These are phyloP conservation scores for Teunomyces aglyptinius DNA, from an alignment of 805 yeast species.

Conservation along the genomic window DNA sequence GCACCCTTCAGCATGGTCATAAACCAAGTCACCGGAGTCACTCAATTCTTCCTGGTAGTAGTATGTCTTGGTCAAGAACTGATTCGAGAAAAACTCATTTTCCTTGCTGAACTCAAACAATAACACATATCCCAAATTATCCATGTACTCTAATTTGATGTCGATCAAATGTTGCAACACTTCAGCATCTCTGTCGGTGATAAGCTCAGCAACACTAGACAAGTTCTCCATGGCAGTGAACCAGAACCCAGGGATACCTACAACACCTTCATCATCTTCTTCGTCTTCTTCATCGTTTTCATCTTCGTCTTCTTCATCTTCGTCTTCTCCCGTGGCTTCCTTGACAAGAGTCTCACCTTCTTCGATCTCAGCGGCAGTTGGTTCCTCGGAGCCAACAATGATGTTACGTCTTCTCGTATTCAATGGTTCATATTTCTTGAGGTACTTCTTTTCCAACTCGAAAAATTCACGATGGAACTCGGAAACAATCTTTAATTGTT, in stretches of 20 bases:
- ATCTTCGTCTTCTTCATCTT: conserved; percentile 28
- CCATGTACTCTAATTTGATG: conserved; percentile 74
- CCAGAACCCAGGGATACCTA: conserved; percentile 96
- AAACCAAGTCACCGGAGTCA: conserved; percentile 92
- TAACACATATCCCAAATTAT: conserved; percentile 84
- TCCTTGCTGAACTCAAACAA: conserved; percentile 67
- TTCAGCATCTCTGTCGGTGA: conserved; percentile 87
- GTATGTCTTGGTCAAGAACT: conserved; percentile 75
- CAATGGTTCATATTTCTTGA: conserved; percentile 69
- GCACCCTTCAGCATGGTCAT: conserved; percentile 93
- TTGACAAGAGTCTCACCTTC: conserved; percentile 73
- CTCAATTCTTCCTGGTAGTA: conserved; percentile 93
- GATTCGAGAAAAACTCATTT: conserved; percentile 77
- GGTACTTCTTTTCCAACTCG: conserved; percentile 79
- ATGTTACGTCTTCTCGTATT: conserved; percentile 71
- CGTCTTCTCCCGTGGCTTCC: conserved; percentile 46
- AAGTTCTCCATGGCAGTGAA: conserved; percentile 90
- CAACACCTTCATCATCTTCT: conserved; percentile 38
- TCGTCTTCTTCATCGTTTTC: conserved; percentile 46
- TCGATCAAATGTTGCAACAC: conserved; percentile 68
- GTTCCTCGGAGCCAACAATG: conserved; percentile 71
- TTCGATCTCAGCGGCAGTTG: conserved; percentile 73
- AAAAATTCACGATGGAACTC: conserved; percentile 88
- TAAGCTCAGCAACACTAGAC: conserved; percentile 74
- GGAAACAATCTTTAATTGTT: conserved; percentile 80